Conservation (phyloP, 306 rosid species). For the Senna tora region DNA sequence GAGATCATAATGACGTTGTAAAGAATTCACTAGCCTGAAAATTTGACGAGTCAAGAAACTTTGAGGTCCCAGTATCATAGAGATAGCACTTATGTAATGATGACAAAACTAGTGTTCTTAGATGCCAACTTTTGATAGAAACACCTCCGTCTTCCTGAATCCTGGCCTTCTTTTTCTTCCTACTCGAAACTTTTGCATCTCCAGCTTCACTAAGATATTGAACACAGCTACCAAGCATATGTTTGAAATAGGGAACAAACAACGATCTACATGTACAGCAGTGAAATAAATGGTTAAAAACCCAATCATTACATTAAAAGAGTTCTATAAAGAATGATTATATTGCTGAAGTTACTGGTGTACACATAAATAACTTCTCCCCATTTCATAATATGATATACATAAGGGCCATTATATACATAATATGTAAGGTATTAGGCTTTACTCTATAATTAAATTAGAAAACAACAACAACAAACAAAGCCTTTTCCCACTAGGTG, state of each 20-base stretch:
- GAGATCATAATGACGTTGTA: not conserved
- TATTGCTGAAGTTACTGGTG: not conserved
- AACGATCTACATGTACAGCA: conserved; percentile 64
- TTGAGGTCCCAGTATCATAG: conserved; percentile 74
- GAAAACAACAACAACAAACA: no score
- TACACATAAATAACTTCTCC: not conserved
- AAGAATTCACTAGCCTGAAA: conserved; percentile 66
- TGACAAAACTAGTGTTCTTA: conserved; percentile 74
- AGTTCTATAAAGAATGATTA: not conserved
- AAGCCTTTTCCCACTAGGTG: no score
- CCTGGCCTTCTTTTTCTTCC: conserved; percentile 81
- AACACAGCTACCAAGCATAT: conserved; percentile 76
- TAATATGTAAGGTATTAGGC: not conserved
- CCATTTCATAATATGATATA: not conserved
- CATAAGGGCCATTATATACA: not conserved
- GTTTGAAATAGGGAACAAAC: conserved; percentile 93
- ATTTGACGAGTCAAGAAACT: conserved; percentile 80
- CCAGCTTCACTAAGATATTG: conserved; percentile 61
- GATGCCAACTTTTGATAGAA: conserved; percentile 72
- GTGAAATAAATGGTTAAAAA: conserved; percentile 3
- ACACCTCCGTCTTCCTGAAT: conserved; percentile 52
- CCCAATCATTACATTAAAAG: conserved; percentile 2
- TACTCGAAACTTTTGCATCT: conserved; percentile 46
- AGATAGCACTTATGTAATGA: conserved; percentile 88
- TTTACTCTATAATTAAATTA: no score